Evolutionary conservation across 306 rosid species (phyloP), one percentile per base, ranked within the genome.

Genomic region (Trichosanthes cucumerina): DNA sequence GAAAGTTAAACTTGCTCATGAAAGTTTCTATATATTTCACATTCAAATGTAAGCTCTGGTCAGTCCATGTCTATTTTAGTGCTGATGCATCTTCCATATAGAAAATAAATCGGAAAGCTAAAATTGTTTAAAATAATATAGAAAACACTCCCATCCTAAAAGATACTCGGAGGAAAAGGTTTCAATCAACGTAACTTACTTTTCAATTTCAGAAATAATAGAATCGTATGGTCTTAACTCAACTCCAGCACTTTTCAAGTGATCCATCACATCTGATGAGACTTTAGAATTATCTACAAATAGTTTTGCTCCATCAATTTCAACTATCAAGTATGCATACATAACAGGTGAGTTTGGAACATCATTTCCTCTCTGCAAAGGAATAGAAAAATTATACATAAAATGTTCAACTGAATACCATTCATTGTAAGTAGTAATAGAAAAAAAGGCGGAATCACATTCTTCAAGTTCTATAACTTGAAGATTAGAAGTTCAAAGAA

Each of bases 271-370:
- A 84, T 92, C 95, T 79, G 84, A 66, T 5, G 86, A 81, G 84
- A 92, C 86, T 89, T 95, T 95, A 81, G 87, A 85, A 80, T 84
- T 72, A 57, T 95, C 96, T 23, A 91, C 81, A 84, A 95, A 92
- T 81, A 95, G 85, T 79, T 87, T 92, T 53, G 97, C 97, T 63
- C 90, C 88, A 76, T 82, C 89, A 59, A 87, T 78, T 84, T 91
- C 97, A 88, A 95, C 97, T 79, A 91, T 88, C 82, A 95, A 82
- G 88, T 95, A 95, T 80, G 98, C 97, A 82, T 95, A 95, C 87
- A 83, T 90, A 81, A 95, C 97, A 28, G 98, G 98, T 78, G 98
- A 92, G 86, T 89, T 93, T 52, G 96, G 97, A 82, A 92, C 88
- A 75, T 95, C 98, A 82, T 86, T 92, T 85, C 98, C 98, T 92